Evolutionary conservation across 2,329 filamentous ascomycete genomes (phyloP).

Genomic region (Claviceps pazoutovae): DNA sequence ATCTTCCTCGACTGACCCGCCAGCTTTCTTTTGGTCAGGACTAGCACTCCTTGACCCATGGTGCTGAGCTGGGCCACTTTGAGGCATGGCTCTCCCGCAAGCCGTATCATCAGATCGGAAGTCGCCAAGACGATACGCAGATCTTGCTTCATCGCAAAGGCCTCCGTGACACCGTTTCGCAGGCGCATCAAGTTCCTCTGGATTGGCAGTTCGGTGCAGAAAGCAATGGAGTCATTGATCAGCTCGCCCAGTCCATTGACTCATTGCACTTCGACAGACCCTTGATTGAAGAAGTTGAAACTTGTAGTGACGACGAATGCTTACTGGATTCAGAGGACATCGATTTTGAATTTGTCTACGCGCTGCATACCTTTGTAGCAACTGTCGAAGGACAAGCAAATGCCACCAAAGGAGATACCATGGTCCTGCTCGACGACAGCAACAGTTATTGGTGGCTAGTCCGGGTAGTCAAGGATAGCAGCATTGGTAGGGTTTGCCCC

Average conservation of each 20-base stretch:
- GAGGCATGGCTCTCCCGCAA: neutral
- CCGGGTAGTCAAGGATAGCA: slow-evolving; percentile 91
- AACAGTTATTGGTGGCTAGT: slow-evolving; percentile 99
- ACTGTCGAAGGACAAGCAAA: slow-evolving; percentile 98
- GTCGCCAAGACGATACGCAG: neutral
- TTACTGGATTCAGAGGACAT: slow-evolving; percentile 96
- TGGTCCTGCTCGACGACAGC: slow-evolving; percentile 95
- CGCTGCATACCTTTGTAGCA: slow-evolving; percentile 90
- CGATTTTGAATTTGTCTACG: slow-evolving; percentile 99
- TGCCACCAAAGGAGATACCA: slow-evolving; percentile 94
- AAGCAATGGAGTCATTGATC: neutral
- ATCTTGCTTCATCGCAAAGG: neutral
- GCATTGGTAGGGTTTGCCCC: slow-evolving; percentile 47
- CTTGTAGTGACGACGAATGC: slow-evolving; percentile 64
- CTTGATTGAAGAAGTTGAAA: slow-evolving; percentile 41
- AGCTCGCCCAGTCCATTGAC: neutral
- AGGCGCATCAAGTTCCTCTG: neutral
- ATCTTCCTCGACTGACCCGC: neutral
- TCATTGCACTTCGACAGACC: slow-evolving; percentile 33
- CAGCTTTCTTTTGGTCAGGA: neutral
- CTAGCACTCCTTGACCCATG: slow-evolving; percentile 1
- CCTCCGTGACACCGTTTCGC: neutral
- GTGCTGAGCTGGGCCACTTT: neutral
- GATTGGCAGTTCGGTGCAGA: neutral
- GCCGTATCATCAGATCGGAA: neutral